These are phyloP conservation scores for Ogataea naganishii DNA, from an alignment of 805 yeast genomes.

Conservation along the genomic window DNA sequence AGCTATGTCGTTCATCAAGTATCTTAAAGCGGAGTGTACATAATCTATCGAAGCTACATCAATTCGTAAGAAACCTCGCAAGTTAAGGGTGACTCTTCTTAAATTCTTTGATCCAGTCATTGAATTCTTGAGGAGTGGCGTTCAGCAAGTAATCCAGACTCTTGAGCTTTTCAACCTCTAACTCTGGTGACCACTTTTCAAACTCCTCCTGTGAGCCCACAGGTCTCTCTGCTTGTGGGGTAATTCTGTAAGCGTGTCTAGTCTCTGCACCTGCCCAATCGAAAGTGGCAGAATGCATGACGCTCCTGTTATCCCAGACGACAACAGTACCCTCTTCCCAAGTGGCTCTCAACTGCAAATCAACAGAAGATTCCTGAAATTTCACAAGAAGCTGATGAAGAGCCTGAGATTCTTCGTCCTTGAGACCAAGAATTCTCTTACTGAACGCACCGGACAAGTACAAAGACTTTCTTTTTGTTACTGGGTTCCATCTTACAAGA, in stretches of 20 bases:
- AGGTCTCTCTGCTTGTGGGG: conserved; percentile 70
- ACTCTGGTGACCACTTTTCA: conserved; percentile 22
- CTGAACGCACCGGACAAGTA: conserved; percentile 55
- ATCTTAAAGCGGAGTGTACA: too few species aligned
- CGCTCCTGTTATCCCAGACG: conserved; percentile 73
- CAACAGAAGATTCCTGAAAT: conserved; percentile 43
- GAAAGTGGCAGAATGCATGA: conserved; percentile 57
- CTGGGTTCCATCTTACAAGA: conserved; percentile 65
- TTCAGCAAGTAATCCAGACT: conserved; percentile 15
- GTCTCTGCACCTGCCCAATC: conserved; percentile 64
- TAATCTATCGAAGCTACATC: too few species aligned
- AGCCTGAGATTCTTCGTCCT: conserved; percentile 59
- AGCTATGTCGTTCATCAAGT: too few species aligned
- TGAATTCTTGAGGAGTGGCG: conserved; percentile 11
- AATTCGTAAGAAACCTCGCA: too few species aligned
- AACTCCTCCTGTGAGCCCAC: conserved; percentile 22
- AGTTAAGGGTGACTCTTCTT: too few species aligned
- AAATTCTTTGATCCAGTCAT: too few species aligned
- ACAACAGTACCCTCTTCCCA: conserved; percentile 70
- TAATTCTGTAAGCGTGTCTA: conserved; percentile 68
- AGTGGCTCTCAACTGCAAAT: conserved; percentile 58
- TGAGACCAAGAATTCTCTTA: conserved; percentile 61
- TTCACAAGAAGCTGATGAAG: conserved; percentile 48
- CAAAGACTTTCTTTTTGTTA: conserved; percentile 50
- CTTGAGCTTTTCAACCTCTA: conserved; percentile 11